Percentiles rank a stretch among this genome's conserved stretches.
Conservation (phyloP, 768 basidiomycete genomes). For the Mycena amicta region DNA sequence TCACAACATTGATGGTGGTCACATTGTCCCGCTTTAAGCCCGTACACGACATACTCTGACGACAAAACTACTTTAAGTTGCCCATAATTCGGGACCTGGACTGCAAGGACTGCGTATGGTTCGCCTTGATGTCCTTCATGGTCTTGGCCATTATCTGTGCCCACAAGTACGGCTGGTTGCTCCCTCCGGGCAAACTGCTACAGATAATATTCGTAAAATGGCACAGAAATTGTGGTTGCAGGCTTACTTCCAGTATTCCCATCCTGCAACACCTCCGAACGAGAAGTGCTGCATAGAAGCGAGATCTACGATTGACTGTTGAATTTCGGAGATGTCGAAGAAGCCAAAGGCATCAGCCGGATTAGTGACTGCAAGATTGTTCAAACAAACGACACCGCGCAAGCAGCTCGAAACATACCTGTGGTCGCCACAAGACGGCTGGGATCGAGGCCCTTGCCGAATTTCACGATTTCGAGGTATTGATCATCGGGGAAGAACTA, state of each 20-base stretch:
- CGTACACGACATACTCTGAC: neutral
- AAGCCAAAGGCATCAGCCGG: constrained; percentile 11
- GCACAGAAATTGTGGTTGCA: neutral
- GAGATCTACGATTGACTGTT: neutral
- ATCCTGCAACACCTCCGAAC: constrained; percentile 19
- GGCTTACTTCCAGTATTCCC: constrained; percentile 18
- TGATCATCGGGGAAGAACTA: constrained; percentile 20
- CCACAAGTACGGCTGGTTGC: constrained; percentile 15
- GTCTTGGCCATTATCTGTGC: constrained; percentile 8
- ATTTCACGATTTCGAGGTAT: constrained; percentile 17
- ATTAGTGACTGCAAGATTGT: neutral
- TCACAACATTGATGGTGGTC: too few relatives aligned
- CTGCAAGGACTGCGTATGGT: neutral
- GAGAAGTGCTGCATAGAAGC: constrained; percentile 11
- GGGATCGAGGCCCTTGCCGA: constrained; percentile 13
- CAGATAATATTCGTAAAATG: neutral
- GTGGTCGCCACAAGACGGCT: constrained; percentile 21
- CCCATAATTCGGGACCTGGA: neutral
- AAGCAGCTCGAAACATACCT: too few relatives aligned
- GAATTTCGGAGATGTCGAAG: constrained; percentile 11
- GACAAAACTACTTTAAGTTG: neutral
- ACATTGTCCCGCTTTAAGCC: too few relatives aligned
- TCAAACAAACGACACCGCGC: neutral
- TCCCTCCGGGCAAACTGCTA: constrained; percentile 6
- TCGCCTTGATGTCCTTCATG: neutral